These are phyloP conservation scores for Dendrobium officinale DNA, from an alignment of 106 monocot genomes.

Conservation along the genomic window DNA sequence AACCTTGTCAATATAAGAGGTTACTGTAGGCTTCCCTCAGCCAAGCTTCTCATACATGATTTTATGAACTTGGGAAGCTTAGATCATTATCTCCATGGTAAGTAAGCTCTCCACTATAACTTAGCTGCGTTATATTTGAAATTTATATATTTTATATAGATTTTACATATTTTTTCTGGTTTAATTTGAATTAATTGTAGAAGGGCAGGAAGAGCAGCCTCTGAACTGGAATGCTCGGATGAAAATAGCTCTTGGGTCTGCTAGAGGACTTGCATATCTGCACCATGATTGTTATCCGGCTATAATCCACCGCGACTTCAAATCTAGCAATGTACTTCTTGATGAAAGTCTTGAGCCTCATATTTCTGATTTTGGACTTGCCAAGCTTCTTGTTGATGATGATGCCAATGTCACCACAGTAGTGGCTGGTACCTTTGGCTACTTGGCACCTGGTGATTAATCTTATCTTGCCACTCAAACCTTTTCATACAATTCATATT, in stretches of 20 bases:
- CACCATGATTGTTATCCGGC: constrained; percentile 90
- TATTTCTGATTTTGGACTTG: constrained; percentile 86
- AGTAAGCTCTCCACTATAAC: constrained; percentile 16
- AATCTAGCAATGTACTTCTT: constrained; percentile 95
- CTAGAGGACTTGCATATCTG: constrained; percentile 80
- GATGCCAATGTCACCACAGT: constrained; percentile 82
- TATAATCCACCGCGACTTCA: constrained; percentile 78
- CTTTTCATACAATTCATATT: background rate
- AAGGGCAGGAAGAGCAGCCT: constrained; percentile 65
- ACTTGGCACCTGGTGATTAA: constrained; percentile 63
- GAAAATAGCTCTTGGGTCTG: constrained; percentile 88
- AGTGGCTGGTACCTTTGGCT: constrained; percentile 93
- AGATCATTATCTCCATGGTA: constrained; percentile 83
- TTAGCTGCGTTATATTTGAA: background rate
- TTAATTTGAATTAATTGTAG: constrained; percentile 19
- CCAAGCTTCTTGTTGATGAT: constrained; percentile 79
- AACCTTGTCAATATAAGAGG: constrained; percentile 86
- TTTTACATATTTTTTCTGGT: background rate
- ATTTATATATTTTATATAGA: background rate
- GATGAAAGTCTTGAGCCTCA: constrained; percentile 82
- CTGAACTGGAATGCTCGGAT: constrained; percentile 97
- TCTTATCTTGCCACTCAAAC: background rate
- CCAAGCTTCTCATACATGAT: constrained; percentile 87
- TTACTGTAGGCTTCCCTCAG: constrained; percentile 65
- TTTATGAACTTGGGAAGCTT: constrained; percentile 78